These are phyloP conservation scores for Cyanodermella asteris DNA, from an alignment of 2,329 filamentous ascomycete genomes.

Conservation along the genomic window DNA sequence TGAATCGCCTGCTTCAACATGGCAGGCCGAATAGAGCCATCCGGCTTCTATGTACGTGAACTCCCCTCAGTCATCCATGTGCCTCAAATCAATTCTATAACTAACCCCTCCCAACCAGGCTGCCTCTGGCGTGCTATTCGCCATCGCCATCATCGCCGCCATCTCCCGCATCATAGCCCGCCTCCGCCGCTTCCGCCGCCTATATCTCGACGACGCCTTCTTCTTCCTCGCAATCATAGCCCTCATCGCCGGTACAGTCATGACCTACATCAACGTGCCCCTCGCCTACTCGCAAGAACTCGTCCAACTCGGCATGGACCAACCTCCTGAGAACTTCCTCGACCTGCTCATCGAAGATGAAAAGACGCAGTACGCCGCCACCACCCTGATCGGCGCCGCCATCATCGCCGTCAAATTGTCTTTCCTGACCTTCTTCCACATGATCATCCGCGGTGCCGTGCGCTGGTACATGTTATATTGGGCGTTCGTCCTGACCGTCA, in stretches of 20 bases:
- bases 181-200: neutral
- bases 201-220: conserved; percentile 5
- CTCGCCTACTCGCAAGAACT: conserved; percentile 4
- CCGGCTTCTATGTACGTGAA: too few species aligned
- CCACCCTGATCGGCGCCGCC: conserved; percentile 1
- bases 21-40: too few species aligned
- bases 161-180: conserved; percentile 3
- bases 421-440: conserved; percentile 6
- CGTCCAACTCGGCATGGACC: conserved; percentile 4
- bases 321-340: conserved; percentile 2
- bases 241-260: conserved; percentile 3
- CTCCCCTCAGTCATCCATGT: too few species aligned
- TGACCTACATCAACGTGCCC: conserved; percentile 4
- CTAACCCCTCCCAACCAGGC: too few species aligned
- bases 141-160: conserved; percentile 3
- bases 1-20: too few species aligned
- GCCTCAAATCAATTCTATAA: too few species aligned
- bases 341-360: conserved; percentile 2
- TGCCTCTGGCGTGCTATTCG: conserved; percentile 3
- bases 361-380: conserved; percentile 3
- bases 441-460: conserved; percentile 1
- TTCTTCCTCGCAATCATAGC: conserved; percentile 3
- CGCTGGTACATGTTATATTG: conserved; percentile 5
- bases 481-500: conserved; percentile 3
- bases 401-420: conserved; percentile 5